Evolutionary conservation across 169 alveolate species (phyloP), one percentile per base, ranked within the genome.

Genomic region (Plasmodium blacklocki): DNA sequence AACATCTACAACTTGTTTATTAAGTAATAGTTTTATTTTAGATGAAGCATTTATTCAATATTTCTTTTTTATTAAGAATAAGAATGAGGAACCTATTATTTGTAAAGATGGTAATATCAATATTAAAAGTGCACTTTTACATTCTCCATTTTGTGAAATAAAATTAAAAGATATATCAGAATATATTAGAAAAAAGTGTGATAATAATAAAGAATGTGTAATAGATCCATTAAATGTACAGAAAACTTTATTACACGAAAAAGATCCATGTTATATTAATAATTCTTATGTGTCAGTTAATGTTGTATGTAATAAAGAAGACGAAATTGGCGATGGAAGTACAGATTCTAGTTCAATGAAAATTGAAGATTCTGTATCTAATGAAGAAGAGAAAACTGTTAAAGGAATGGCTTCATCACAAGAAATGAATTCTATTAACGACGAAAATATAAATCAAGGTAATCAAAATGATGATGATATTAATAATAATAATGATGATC

Each of bases 51-150:
- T 21, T 18, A 19, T 64, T 49, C 67, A 64, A 9, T 78, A 78
- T 78, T 64, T 49, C 19, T 78, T 78, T 66, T 50, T 78, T 26
- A 29, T 78, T 15, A 78, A 78, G 11, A 78, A 78, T 52, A 78
- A 78, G 18, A 78, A 78, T 78, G 54, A 50, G 15, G 89, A 78
- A 21, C 75, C 75, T 29, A 18, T 78, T 23, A 39, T 45, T 8
- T 78, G 89, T 50, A 63, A 52, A 23, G 60, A 50, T 47, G 76
- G 89, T n/a, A 47, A 50, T 2, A 3, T 78, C 8, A 26, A 32
- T 15, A 54, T 78, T 0, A 78, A 78, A 0, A 78, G 76, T 45
- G 89, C 89, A 14, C 11, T 52, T 6, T 29, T 78, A 12, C 89
- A 78, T 43, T 78, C 73, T 7, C 73, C 88, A 0, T 54, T 85